A percentile compares a stretch with the other conserved stretches of the same genome.
phyloP scores from a whole-genome alignment of 75 land plant genomes.

The Azolla pinnata region DNA sequence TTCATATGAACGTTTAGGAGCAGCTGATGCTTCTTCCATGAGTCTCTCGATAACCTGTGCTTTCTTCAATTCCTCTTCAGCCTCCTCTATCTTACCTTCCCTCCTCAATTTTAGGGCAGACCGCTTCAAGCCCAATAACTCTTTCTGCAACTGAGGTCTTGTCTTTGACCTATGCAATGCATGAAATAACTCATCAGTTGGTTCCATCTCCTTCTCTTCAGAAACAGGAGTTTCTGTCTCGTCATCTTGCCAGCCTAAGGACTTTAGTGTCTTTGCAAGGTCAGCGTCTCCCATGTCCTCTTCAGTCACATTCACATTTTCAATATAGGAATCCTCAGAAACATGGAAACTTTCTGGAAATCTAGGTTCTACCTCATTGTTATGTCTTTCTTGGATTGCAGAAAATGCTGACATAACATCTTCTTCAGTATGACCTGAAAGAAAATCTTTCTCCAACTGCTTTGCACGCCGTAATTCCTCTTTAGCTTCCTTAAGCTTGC shows the following conservation, averaged over 20 bases:
- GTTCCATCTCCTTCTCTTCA: not conserved
- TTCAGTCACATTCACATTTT: slow-evolving; percentile 35
- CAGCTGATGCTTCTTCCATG: slow-evolving; percentile 41
- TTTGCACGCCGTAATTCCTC: slow-evolving; percentile 50
- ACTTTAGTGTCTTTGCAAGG: slow-evolving; percentile 19
- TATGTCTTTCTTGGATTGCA: not conserved
- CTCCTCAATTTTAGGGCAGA: slow-evolving; percentile 69
- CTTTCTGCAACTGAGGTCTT: slow-evolving; percentile 53
- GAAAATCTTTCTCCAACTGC: slow-evolving; percentile 45
- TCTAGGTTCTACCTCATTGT: not conserved
- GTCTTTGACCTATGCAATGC: slow-evolving; percentile 34
- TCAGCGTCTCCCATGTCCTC: slow-evolving; percentile 44
- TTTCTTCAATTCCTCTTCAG: slow-evolving; percentile 67
- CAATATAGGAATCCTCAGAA: slow-evolving; percentile 13
- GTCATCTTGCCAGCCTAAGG: slow-evolving; percentile 34
- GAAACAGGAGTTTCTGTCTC: not conserved
- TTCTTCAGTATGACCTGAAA: slow-evolving; percentile 13
- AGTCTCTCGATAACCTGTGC: slow-evolving; percentile 60
- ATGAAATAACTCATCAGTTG: slow-evolving; percentile 1
- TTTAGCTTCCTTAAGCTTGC: slow-evolving; percentile 57
- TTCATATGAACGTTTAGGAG: too few species aligned
- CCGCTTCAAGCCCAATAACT: slow-evolving; percentile 63
- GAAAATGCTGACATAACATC: not conserved
- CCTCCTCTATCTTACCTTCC: slow-evolving; percentile 76
- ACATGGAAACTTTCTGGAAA: not conserved